Base-by-base conservation (phyloP, 768 basidiomycete genomes). In the Hydnomerulius pinastri region DNA sequence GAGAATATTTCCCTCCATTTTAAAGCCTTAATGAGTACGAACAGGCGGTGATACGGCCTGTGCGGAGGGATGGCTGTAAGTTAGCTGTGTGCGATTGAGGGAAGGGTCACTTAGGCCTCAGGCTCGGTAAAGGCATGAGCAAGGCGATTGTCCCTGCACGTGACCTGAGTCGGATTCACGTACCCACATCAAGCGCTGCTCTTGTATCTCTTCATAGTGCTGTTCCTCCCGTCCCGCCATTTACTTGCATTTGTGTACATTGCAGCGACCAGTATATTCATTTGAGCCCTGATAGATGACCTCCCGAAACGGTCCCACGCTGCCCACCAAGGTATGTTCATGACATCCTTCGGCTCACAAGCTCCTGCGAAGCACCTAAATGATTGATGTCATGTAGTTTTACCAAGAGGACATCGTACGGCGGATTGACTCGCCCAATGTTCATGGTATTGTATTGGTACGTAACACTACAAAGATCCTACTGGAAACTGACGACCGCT, bases 371-470 rank as follows among this genome's bases (percentile, higher is more conserved):
- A 27, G 18, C 7, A 6, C 27, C 21, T n/a, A n/a, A 29, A 50
- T 46, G 15, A 20, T 18, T 6, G 9, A 29, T 9, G 6, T 24
- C 32, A 4, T 20, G 27, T 43, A 87, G 85, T 79, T 86, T 48
- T 88, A 85, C 62, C 78, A 79, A 43, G 80, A 85, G 62, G 86
- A 89, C 69, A 76, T 86, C 41, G 85, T 89, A 5, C 75, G 76
- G 55, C 74, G 72, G 53, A 67, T 73, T 20, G 64, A 58, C 8
- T 57, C 73, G 27, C 72, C 79, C 1, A 63, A 67, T 43, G 64
- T 73, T 23, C 71, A 77, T 58, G 89, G 81, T 24, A 74, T 89
- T 54, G 84, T 92, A 42, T 66, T 91, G 70, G 90, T 90, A 64
- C 52, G 74, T 58, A 42, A 18, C 48, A 20, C 25, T 24, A 24